Percentiles rank a stretch among this genome's conserved stretches.
Evolutionary conservation across 2,329 filamentous ascomycete species (phyloP).

Genomic region (Fusarium nematophilum): DNA sequence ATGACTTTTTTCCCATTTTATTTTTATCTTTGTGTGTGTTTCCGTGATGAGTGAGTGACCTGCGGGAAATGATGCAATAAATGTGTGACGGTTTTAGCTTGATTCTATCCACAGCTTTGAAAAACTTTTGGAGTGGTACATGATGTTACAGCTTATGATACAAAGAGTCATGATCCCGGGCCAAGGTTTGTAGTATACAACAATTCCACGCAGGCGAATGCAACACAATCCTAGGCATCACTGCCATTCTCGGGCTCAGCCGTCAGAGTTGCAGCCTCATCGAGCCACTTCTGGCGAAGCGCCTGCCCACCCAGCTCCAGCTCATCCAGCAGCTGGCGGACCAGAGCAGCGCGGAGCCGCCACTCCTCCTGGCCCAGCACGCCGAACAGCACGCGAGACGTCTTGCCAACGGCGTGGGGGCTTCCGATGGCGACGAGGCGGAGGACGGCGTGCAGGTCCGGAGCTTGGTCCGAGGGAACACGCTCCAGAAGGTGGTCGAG

Average conservation of each 20-base stretch:
- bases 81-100: too few species aligned
- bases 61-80: too few species aligned
- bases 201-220: not conserved
- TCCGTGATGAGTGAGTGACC: not conserved
- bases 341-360: slow-evolving; percentile 40
- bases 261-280: slow-evolving; percentile 11
- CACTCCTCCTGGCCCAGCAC: slow-evolving; percentile 53
- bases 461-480: slow-evolving; percentile 26
- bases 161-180: too few species aligned
- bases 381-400: slow-evolving; percentile 46
- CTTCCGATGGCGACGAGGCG: slow-evolving; percentile 48
- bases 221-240: not conserved
- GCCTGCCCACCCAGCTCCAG: slow-evolving; percentile 28
- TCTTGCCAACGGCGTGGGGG: slow-evolving; percentile 44
- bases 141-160: slow-evolving; percentile 28
- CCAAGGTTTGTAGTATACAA: not conserved
- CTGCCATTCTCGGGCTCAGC: not conserved
- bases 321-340: slow-evolving; percentile 37
- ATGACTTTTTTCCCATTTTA: slow-evolving; percentile 14
- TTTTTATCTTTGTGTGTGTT: not conserved
- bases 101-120: not conserved
- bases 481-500: slow-evolving; percentile 31
- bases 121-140: not conserved
- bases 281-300: slow-evolving; percentile 26
- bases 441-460: slow-evolving; percentile 45